phyloP scores from a whole-genome alignment of 768 basidiomycete genomes.

The Mycena venus region DNA sequence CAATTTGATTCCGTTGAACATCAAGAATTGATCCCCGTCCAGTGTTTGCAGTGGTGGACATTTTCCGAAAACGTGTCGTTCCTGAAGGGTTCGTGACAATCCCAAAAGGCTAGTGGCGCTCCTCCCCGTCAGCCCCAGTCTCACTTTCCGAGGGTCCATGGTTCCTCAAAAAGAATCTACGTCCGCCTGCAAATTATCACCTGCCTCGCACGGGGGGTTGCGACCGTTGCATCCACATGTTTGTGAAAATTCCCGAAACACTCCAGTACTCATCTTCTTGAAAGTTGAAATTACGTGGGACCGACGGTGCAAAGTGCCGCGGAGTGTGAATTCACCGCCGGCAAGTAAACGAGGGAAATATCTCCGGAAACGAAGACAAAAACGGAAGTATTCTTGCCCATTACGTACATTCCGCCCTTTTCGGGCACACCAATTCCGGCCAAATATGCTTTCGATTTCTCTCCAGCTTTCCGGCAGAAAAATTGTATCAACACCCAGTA shows the following conservation, averaged over 20 bases:
- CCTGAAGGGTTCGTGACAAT: constrained; percentile 26
- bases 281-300: background rate
- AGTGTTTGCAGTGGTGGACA: constrained; percentile 8
- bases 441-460: constrained; percentile 26
- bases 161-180: background rate
- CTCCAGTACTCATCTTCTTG: background rate
- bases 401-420: constrained; percentile 25
- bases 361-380: constrained; percentile 22
- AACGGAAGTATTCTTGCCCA: background rate
- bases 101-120: constrained; percentile 33
- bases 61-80: constrained; percentile 18
- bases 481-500: constrained; percentile 14
- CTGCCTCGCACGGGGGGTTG: background rate
- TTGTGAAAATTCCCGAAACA: background rate
- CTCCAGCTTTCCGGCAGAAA: constrained; percentile 23
- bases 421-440: constrained; percentile 13
- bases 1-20: constrained; percentile 10
- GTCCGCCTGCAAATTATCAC: constrained; percentile 12
- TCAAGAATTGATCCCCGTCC: constrained; percentile 18
- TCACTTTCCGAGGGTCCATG: constrained; percentile 19
- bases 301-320: constrained; percentile 1
- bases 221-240: constrained; percentile 8
- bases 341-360: constrained; percentile 12
- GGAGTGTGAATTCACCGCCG: constrained; percentile 23
- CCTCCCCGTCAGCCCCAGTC: background rate